phyloP scores from a whole-genome alignment of 2,329 filamentous ascomycete genomes.

The Torrubiellomyces zombiae region DNA sequence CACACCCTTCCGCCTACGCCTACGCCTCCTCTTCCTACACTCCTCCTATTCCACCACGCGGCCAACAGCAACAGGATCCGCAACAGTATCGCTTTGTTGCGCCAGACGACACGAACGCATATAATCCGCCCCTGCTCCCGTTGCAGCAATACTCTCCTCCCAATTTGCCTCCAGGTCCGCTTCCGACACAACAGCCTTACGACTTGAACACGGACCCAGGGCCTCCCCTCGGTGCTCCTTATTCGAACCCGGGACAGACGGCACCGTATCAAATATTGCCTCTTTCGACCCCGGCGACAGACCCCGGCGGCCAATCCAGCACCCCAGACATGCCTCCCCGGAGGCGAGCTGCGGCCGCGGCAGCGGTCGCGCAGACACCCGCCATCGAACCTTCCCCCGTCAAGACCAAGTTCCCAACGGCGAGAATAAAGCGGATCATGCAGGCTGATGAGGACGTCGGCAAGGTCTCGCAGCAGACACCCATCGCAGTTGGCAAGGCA shows the following conservation, averaged over 20 bases:
- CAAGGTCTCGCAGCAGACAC: constrained; percentile 94
- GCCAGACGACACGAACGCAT: no score
- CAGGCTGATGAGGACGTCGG: constrained; percentile 97
- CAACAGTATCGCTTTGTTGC: no score
- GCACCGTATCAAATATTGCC: no score
- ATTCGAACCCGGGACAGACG: no score
- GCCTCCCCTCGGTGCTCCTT: constrained; percentile 1
- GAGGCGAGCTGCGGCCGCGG: constrained; percentile 11
- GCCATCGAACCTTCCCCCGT: constrained; percentile 52
- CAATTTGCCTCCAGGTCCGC: constrained; percentile 5
- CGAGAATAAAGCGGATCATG: constrained; percentile 97
- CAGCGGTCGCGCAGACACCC: constrained; percentile 16
- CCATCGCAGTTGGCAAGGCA: constrained; percentile 88
- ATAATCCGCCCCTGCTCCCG: constrained; percentile 8
- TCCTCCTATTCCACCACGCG: constrained; percentile 13
- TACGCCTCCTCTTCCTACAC: constrained; percentile 9
- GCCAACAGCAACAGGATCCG: no score
- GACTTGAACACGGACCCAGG: constrained; percentile 4
- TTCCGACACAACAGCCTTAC: constrained; percentile 6
- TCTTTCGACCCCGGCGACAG: no score
- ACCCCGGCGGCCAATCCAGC: constrained; percentile 1
- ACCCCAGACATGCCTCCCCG: constrained; percentile 18
- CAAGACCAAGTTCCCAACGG: constrained; percentile 90
- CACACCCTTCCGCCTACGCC: constrained; percentile 13
- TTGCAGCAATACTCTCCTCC: constrained; percentile 8